Conservation (phyloP, 2,329 filamentous ascomycete genomes). For the Aspergillus fumigatiaffinis region DNA sequence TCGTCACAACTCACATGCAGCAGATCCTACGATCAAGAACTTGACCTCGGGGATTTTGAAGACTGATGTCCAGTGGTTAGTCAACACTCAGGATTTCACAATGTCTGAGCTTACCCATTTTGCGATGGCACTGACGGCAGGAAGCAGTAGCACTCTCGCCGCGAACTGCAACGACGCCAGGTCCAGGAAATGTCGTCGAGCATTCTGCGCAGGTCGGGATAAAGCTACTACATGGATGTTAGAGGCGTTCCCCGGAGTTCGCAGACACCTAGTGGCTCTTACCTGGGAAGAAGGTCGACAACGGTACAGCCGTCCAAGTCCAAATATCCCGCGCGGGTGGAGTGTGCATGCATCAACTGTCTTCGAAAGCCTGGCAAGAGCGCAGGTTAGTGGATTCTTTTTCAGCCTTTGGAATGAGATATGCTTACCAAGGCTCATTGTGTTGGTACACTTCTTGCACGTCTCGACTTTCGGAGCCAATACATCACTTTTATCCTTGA, state of each 20-base stretch:
- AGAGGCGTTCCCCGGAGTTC: not conserved
- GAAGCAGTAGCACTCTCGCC: conserved; percentile 70
- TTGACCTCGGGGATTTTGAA: conserved; percentile 75
- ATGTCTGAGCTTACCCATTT: conserved; percentile 56
- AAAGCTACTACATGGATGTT: conserved; percentile 58
- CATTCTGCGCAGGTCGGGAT: conserved; percentile 73
- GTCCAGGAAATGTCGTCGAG: conserved; percentile 60
- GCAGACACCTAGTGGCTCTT: conserved; percentile 12
- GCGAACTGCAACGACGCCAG: conserved; percentile 67
- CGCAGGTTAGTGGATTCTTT: not conserved
- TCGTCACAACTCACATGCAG: conserved; percentile 38
- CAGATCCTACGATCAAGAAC: conserved; percentile 66
- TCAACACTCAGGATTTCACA: not conserved
- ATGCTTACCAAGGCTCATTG: conserved; percentile 43
- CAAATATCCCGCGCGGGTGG: conserved; percentile 72
- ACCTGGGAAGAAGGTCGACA: conserved; percentile 70
- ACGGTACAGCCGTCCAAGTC: conserved; percentile 72
- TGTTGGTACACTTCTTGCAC: conserved; percentile 54
- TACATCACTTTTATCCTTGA: conserved; percentile 38
- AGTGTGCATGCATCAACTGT: conserved; percentile 69
- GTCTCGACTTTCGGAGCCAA: conserved; percentile 43
- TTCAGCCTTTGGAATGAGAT: too few species aligned
- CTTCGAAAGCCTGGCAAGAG: conserved; percentile 52
- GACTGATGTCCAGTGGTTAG: conserved; percentile 30
- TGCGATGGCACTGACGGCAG: conserved; percentile 73